A percentile compares a stretch with the other conserved stretches of the same genome.
These are phyloP conservation scores for Trypanosoma conorhini DNA, from an alignment of 208 protist genomes.

Conservation along the genomic window DNA sequence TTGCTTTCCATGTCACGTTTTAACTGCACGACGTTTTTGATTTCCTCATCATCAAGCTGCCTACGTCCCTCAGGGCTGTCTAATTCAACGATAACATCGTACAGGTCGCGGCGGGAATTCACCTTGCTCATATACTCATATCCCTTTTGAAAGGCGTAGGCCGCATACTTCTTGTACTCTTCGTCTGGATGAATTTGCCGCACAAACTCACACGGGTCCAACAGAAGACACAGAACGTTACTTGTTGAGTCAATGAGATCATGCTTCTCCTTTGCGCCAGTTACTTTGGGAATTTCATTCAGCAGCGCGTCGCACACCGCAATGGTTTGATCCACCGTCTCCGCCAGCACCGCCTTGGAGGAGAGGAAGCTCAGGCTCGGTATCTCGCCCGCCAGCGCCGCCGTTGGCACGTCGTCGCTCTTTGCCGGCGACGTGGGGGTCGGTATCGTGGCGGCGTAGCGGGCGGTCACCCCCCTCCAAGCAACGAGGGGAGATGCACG, in stretches of 20 bases:
- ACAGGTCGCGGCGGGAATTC: constrained; percentile 85
- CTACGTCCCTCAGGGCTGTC: constrained; percentile 60
- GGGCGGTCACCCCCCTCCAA: neutral
- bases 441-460: constrained; percentile 6
- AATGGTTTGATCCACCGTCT: constrained; percentile 75
- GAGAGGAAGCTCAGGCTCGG: constrained; percentile 82
- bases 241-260: constrained; percentile 91
- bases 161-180: constrained; percentile 77
- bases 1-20: constrained; percentile 93
- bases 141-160: constrained; percentile 81
- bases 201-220: constrained; percentile 94
- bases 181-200: constrained; percentile 89
- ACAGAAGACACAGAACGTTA: constrained; percentile 90
- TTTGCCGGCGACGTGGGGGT: neutral
- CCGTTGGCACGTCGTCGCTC: neutral
- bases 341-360: constrained; percentile 48
- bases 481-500: neutral
- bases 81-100: constrained; percentile 83
- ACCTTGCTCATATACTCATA: constrained; percentile 92
- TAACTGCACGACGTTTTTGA: constrained; percentile 91
- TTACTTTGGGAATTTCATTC: constrained; percentile 60
- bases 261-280: constrained; percentile 79
- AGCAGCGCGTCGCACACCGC: constrained; percentile 75
- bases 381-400: constrained; percentile 44
- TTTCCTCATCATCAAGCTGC: constrained; percentile 74